Conservation (phyloP, 495 filamentous ascomycete genomes). For the Apiosordaria backusii region DNA sequence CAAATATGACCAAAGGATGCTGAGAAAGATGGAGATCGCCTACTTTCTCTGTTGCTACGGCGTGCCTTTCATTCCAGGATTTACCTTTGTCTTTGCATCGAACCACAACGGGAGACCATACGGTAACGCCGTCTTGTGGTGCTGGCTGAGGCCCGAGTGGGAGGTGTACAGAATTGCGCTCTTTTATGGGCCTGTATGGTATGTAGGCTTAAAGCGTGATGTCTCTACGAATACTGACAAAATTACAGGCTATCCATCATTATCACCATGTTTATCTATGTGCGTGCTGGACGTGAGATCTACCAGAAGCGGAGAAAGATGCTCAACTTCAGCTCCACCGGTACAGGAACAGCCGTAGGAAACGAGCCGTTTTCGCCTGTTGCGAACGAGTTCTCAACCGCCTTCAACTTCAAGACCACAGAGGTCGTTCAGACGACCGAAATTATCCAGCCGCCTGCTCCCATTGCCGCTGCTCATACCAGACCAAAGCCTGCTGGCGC, state of each 20-base stretch:
- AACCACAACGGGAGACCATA: constrained; percentile 57
- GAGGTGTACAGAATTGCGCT: constrained; percentile 69
- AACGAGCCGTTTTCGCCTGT: constrained; percentile 13
- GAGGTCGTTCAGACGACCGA: constrained; percentile 52
- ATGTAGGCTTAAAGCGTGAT: background rate
- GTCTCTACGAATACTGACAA: background rate
- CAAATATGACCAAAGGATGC: constrained; percentile 62
- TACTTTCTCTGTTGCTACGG: constrained; percentile 76
- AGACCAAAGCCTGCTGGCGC: constrained; percentile 8
- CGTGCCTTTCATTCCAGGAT: constrained; percentile 64
- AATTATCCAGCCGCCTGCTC: constrained; percentile 26
- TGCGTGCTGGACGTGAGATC: constrained; percentile 67
- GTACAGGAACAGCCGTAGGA: constrained; percentile 15
- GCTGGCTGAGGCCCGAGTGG: constrained; percentile 67
- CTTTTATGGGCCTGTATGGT: constrained; percentile 87
- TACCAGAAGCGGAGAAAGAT: constrained; percentile 53
- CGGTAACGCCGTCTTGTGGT: constrained; percentile 80
- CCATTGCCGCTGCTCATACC: constrained; percentile 21
- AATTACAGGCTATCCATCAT: constrained; percentile 56
- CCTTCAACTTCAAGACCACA: constrained; percentile 56
- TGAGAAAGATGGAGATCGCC: constrained; percentile 66
- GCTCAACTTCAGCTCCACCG: constrained; percentile 39
- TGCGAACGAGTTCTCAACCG: constrained; percentile 14
- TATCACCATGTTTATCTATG: constrained; percentile 69
- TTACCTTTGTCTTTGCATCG: constrained; percentile 64